Conservation (phyloP, 352 stramenopile species). For the Globisporangium lucens region DNA sequence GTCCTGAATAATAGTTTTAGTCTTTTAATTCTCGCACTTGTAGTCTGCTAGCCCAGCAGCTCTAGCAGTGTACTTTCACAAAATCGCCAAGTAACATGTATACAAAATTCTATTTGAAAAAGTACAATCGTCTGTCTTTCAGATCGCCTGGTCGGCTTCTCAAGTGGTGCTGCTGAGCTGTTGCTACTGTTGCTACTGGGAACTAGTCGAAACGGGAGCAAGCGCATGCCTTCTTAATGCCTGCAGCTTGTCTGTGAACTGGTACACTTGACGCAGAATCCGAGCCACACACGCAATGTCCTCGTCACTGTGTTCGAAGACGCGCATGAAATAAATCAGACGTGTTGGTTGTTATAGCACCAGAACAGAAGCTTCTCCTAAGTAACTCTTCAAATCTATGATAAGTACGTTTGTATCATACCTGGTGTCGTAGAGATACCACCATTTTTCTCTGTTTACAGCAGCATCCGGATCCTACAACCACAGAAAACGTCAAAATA, state of each 20-base stretch:
- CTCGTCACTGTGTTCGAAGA: conserved; percentile 31
- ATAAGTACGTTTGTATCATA: conserved; percentile 1
- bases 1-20: conserved; percentile 7
- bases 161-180: neutral
- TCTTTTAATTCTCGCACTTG: neutral
- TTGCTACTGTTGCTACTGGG: neutral
- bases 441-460: conserved; percentile 31
- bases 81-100: conserved; percentile 4
- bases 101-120: conserved; percentile 5
- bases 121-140: neutral
- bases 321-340: neutral
- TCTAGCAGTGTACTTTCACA: neutral
- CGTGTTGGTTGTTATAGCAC: neutral
- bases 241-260: neutral
- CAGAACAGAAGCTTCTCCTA: neutral
- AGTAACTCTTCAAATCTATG: neutral
- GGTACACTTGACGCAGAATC: conserved; percentile 23
- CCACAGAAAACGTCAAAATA: neutral
- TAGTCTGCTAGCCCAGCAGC: no score
- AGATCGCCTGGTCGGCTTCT: neutral
- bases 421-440: conserved; percentile 50
- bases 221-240: neutral
- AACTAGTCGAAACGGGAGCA: neutral
- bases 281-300: conserved; percentile 31
- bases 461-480: neutral